These are phyloP conservation scores for Beauveria sp. DNA, from an alignment of 2,329 filamentous ascomycete species.

Conservation along the genomic window DNA sequence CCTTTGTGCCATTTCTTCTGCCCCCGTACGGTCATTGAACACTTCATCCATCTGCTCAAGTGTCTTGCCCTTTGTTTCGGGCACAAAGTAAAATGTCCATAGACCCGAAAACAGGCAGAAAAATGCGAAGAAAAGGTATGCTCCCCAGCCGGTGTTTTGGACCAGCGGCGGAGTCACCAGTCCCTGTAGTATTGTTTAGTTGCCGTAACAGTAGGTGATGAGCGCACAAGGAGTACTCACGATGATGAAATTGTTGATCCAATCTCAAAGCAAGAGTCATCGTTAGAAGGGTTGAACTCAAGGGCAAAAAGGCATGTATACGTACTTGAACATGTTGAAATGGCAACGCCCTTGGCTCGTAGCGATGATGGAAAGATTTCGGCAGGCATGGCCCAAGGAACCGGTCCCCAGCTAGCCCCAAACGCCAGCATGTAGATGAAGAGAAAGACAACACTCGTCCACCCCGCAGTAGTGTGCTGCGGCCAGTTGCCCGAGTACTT, in stretches of 20 bases:
- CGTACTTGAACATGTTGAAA: slow-evolving; percentile 45
- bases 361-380: slow-evolving; percentile 57
- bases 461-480: slow-evolving; percentile 18
- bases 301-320: slow-evolving; percentile 44
- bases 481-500: slow-evolving; percentile 19
- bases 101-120: slow-evolving; percentile 48
- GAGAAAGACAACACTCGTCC: slow-evolving; percentile 22
- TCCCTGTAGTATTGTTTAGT: slow-evolving; percentile 20
- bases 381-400: slow-evolving; percentile 38
- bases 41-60: slow-evolving; percentile 46
- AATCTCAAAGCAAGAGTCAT: background rate
- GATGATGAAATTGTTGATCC: background rate
- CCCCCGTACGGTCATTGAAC: slow-evolving; percentile 21
- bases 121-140: slow-evolving; percentile 52
- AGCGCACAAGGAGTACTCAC: slow-evolving; percentile 25
- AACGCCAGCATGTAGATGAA: slow-evolving; percentile 53
- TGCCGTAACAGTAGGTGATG: slow-evolving; percentile 8
- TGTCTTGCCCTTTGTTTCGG: slow-evolving; percentile 47
- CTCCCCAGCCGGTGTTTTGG: slow-evolving; percentile 38
- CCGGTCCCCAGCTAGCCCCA: slow-evolving; percentile 49
- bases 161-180: slow-evolving; percentile 53
- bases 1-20: slow-evolving; percentile 13
- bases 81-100: slow-evolving; percentile 47
- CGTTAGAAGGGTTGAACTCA: background rate
- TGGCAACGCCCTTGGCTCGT: slow-evolving; percentile 55